These are phyloP conservation scores for Diplodia mutila DNA, from an alignment of 2,329 filamentous ascomycete species.

Conservation along the genomic window DNA sequence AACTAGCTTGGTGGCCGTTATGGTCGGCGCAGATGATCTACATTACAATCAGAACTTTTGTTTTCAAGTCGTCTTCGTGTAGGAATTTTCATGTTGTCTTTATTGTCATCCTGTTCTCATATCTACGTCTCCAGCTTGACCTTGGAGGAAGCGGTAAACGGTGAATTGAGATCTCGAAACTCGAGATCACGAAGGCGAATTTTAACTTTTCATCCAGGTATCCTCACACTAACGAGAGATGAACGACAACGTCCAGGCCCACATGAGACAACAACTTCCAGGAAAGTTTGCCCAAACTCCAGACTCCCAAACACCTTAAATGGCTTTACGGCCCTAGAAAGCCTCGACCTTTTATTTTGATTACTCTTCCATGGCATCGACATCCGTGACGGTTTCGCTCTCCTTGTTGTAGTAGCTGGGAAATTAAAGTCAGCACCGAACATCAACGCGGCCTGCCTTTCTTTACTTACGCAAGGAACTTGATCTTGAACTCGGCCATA, in stretches of 20 bases:
- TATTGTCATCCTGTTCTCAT: neutral
- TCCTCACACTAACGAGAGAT: neutral
- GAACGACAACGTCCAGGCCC: neutral
- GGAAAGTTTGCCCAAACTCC: constrained; percentile 8
- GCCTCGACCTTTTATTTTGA: neutral
- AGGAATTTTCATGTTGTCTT: neutral
- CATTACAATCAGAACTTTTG: too few species aligned
- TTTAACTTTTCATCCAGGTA: neutral
- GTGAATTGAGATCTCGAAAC: too few species aligned
- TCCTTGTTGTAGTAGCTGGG: constrained; percentile 65
- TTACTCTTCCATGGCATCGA: constrained; percentile 53
- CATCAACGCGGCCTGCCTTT: constrained; percentile 56
- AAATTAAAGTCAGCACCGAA: constrained; percentile 28
- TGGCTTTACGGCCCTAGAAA: neutral
- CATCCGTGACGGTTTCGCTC: constrained; percentile 62
- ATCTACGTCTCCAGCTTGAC: too few species aligned
- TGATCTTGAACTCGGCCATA: constrained; percentile 86
- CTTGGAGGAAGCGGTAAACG: too few species aligned
- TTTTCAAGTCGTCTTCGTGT: too few species aligned
- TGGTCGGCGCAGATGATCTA: too few species aligned
- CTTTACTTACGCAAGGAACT: constrained; percentile 68
- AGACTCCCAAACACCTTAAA: constrained; percentile 16
- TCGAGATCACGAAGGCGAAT: neutral
- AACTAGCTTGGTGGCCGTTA: too few species aligned
- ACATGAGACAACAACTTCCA: neutral